These are phyloP conservation scores for Clonostachys sp. DNA, from an alignment of 2,329 filamentous ascomycete species.

Conservation along the genomic window DNA sequence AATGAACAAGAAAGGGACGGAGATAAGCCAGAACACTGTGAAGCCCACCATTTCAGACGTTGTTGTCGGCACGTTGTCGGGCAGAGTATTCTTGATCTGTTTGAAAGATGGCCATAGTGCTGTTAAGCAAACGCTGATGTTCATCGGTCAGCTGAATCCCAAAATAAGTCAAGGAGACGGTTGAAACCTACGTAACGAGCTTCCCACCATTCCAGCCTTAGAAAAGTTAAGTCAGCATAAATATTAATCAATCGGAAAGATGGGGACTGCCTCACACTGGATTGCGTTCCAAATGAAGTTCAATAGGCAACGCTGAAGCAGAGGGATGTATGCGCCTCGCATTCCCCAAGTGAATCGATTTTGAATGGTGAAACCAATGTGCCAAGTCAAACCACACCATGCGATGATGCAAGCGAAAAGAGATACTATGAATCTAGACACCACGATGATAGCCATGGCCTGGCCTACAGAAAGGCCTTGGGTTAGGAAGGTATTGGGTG, in stretches of 20 bases:
- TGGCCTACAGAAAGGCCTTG: conserved; percentile 41
- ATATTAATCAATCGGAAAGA: neutral
- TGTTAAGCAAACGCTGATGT: neutral
- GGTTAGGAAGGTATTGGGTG: conserved; percentile 38
- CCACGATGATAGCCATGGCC: conserved; percentile 39
- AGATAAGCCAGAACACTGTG: conserved; percentile 45
- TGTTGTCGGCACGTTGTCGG: conserved; percentile 25
- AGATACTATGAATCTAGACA: conserved; percentile 33
- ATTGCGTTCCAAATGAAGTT: conserved; percentile 46
- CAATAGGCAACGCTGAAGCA: conserved; percentile 38
- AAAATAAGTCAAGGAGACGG: too few species aligned
- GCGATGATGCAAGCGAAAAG: conserved; percentile 37
- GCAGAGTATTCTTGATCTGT: conserved; percentile 37
- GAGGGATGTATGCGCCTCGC: conserved; percentile 38
- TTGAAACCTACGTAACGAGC: conserved; percentile 9
- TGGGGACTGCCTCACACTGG: conserved; percentile 19
- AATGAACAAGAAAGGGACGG: conserved; percentile 41
- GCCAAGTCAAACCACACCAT: conserved; percentile 42
- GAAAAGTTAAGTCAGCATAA: neutral
- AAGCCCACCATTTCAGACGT: conserved; percentile 42
- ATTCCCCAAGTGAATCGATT: conserved; percentile 44
- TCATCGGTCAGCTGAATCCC: too few species aligned
- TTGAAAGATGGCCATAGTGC: conserved; percentile 25
- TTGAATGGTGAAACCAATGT: conserved; percentile 44
- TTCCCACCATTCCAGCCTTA: conserved; percentile 25